Evolutionary conservation across 2,329 filamentous ascomycete genomes (phyloP).

Genomic region (Trichoderma brevicompactum): DNA sequence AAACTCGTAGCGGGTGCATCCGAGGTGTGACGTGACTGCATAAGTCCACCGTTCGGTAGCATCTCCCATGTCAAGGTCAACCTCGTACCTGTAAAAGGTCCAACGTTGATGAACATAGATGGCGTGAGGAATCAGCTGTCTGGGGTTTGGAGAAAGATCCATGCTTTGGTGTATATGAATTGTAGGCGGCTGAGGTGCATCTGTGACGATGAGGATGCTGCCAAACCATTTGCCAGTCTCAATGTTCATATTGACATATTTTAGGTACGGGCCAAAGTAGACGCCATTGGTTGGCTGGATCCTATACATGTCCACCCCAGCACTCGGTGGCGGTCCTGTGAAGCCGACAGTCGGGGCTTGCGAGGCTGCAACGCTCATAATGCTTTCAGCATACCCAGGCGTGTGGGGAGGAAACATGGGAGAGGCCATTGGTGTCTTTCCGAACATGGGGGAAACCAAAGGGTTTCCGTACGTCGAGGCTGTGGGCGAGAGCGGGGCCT

Average conservation of each 20-base stretch:
- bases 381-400: slow-evolving; percentile 82
- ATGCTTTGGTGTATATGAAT: slow-evolving; percentile 92
- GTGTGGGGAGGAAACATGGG: slow-evolving; percentile 83
- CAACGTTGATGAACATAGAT: slow-evolving; percentile 92
- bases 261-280: slow-evolving; percentile 94
- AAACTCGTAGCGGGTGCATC: slow-evolving; percentile 98
- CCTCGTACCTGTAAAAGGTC: slow-evolving; percentile 94
- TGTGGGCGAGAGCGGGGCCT: slow-evolving; percentile 80
- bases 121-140: slow-evolving; percentile 78
- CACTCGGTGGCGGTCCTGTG: slow-evolving; percentile 82
- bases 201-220: slow-evolving; percentile 90
- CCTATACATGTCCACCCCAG: slow-evolving; percentile 93
- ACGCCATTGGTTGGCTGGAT: slow-evolving; percentile 92
- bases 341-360: slow-evolving; percentile 81
- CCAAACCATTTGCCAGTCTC: slow-evolving; percentile 90
- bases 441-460: slow-evolving; percentile 69
- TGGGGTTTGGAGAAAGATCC: slow-evolving; percentile 90
- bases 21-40: slow-evolving; percentile 93
- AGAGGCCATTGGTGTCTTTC: slow-evolving; percentile 63
- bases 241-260: slow-evolving; percentile 97
- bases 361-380: slow-evolving; percentile 77
- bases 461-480: slow-evolving; percentile 77
- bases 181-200: slow-evolving; percentile 88
- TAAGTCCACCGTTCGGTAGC: slow-evolving; percentile 91
- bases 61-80: slow-evolving; percentile 90